Conservation (phyloP, 208 protist species). For the Phytomonas serpens region DNA sequence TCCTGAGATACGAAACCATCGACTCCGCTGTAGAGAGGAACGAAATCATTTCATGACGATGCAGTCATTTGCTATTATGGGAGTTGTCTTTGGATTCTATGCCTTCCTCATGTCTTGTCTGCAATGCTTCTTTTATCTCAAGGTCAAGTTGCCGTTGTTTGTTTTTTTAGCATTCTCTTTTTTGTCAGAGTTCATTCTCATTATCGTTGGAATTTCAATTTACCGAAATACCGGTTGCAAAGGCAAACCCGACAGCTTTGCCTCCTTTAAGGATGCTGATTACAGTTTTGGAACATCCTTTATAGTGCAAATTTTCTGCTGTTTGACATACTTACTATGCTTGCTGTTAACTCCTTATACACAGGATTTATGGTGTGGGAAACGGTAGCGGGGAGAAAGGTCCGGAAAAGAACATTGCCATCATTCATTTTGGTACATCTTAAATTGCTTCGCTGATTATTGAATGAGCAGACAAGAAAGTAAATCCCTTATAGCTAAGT, state of each 20-base stretch:
- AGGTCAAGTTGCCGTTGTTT: slow-evolving; percentile 44
- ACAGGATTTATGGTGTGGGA: slow-evolving; percentile 43
- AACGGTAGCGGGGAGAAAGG: slow-evolving; percentile 16
- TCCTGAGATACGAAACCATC: slow-evolving; percentile 32
- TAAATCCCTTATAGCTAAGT: background rate
- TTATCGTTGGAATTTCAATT: slow-evolving; percentile 21
- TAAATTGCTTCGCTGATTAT: background rate
- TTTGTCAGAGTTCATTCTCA: slow-evolving; percentile 23
- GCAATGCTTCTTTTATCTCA: slow-evolving; percentile 30
- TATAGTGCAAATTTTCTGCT: slow-evolving; percentile 32
- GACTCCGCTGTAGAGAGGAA: slow-evolving; percentile 20
- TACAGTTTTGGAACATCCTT: slow-evolving; percentile 31
- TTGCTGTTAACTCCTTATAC: slow-evolving; percentile 39
- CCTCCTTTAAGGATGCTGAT: slow-evolving; percentile 31
- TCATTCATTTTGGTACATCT: background rate
- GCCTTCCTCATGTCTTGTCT: slow-evolving; percentile 28
- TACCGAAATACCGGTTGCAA: slow-evolving; percentile 29
- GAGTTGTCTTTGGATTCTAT: slow-evolving; percentile 36
- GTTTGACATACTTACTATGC: slow-evolving; percentile 21
- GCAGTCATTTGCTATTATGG: slow-evolving; percentile 33
- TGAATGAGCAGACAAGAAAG: background rate
- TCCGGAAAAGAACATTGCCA: background rate
- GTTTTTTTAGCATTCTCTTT: slow-evolving; percentile 31
- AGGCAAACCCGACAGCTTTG: slow-evolving; percentile 6
- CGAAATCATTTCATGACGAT: slow-evolving; percentile 20